Evolutionary conservation across 163 green algal genomes (phyloP).

Genomic region (Chloromonas sp.): DNA sequence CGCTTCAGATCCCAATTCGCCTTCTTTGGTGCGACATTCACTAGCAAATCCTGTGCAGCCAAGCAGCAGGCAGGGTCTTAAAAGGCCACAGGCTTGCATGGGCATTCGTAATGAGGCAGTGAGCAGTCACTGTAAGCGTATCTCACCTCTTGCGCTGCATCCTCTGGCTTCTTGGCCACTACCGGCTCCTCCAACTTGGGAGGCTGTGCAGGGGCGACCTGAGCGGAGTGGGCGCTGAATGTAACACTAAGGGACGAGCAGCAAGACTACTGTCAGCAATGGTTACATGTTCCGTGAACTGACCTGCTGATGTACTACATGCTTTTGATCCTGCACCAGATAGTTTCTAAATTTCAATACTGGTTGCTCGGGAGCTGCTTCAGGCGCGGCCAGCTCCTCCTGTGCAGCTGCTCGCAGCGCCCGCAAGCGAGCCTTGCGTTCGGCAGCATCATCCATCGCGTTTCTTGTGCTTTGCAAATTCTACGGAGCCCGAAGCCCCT

Average conservation of each 20-base stretch:
- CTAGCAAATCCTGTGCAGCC: slow-evolving; percentile 56
- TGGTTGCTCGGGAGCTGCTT: slow-evolving; percentile 43
- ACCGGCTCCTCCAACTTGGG: slow-evolving; percentile 53
- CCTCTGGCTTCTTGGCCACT: slow-evolving; percentile 45
- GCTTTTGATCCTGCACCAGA: slow-evolving; percentile 56
- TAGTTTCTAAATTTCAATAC: slow-evolving; percentile 85
- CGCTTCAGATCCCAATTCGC: slow-evolving; percentile 85
- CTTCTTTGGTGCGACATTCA: slow-evolving; percentile 81
- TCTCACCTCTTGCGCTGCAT: slow-evolving; percentile 42
- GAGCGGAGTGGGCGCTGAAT: background rate
- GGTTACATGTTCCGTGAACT: background rate
- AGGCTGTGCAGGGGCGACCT: slow-evolving; percentile 54
- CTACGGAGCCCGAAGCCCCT: too few species aligned
- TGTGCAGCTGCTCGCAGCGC: slow-evolving; percentile 37
- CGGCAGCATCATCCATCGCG: slow-evolving; percentile 38
- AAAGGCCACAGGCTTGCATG: too few species aligned
- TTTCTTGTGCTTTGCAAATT: too few species aligned
- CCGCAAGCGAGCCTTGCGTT: slow-evolving; percentile 42
- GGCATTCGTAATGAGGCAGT: too few species aligned
- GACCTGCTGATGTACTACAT: slow-evolving; percentile 61
- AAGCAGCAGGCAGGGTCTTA: background rate
- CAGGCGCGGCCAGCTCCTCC: background rate
- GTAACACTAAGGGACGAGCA: background rate
- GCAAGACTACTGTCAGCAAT: background rate
- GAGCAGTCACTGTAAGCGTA: too few species aligned